A percentile compares a stretch with the other conserved stretches of the same genome.
phyloP scores from a whole-genome alignment of 768 basidiomycete species.

The Lactifluus pinguis region DNA sequence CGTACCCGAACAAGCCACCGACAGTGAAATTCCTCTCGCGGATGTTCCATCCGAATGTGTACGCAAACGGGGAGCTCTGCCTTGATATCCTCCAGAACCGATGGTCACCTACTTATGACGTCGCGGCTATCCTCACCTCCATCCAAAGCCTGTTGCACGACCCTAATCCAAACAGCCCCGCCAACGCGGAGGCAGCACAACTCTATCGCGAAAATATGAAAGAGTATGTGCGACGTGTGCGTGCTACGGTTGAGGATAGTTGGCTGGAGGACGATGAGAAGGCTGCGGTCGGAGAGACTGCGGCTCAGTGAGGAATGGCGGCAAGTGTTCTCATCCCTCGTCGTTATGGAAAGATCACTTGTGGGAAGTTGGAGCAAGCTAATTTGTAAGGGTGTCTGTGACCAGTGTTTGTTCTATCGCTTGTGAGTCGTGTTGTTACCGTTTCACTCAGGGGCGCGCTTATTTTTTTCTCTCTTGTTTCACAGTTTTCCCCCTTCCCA shows the following conservation, averaged over 20 bases:
- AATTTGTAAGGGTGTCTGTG: not conserved
- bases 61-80: conserved; percentile 96
- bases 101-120: conserved; percentile 99
- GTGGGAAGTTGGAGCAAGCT: not conserved
- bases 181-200: conserved; percentile 97
- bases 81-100: conserved; percentile 97
- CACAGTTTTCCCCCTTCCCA: not conserved
- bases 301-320: conserved; percentile 7
- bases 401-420: not conserved
- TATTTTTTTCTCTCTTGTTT: not conserved
- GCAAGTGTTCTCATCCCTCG: not conserved
- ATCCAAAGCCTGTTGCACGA: conserved; percentile 95
- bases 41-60: conserved; percentile 99
- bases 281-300: conserved; percentile 45
- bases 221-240: conserved; percentile 90
- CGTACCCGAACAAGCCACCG: conserved; percentile 97
- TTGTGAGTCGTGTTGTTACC: conserved; percentile 1
- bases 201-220: conserved; percentile 97
- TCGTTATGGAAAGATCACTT: not conserved
- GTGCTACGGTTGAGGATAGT: conserved; percentile 88
- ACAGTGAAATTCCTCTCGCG: conserved; percentile 93
- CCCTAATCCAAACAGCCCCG: conserved; percentile 96
- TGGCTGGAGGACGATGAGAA: conserved; percentile 78
- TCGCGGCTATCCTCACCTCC: conserved; percentile 93
- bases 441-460: not conserved